These are phyloP conservation scores for Symbiodinium natans DNA, from an alignment of 73 alveolate species.

Conservation along the genomic window DNA sequence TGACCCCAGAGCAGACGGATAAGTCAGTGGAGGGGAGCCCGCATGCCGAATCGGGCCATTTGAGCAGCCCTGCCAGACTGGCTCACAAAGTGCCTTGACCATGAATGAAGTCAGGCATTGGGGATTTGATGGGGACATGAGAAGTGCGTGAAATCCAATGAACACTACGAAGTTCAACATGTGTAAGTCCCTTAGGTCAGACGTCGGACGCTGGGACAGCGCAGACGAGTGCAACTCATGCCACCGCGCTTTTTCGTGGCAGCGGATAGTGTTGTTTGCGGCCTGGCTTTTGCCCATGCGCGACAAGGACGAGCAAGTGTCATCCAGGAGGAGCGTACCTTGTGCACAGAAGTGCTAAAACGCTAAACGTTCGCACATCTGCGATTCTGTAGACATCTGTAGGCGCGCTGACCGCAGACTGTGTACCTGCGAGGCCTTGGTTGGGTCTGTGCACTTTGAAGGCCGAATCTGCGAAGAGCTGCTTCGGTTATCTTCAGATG, in stretches of 20 bases:
- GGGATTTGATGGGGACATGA: neutral
- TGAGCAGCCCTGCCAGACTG: slow-evolving; percentile 75
- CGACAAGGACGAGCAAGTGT: slow-evolving; percentile 83
- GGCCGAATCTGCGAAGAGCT: slow-evolving; percentile 71
- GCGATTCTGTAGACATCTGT: no score
- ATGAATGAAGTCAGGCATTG: neutral
- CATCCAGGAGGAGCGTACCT: slow-evolving; percentile 67
- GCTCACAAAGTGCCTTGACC: slow-evolving; percentile 21
- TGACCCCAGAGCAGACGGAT: slow-evolving; percentile 49
- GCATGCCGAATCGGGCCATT: neutral
- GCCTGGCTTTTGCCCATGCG: slow-evolving; percentile 87
- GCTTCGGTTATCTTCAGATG: slow-evolving; percentile 65
- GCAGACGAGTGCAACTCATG: slow-evolving; percentile 46
- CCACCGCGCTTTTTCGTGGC: slow-evolving; percentile 90
- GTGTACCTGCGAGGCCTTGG: slow-evolving; percentile 25
- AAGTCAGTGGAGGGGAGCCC: neutral
- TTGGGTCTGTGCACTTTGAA: slow-evolving; percentile 51
- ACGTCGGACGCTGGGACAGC: slow-evolving; percentile 39
- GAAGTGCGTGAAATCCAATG: neutral
- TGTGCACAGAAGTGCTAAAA: no score
- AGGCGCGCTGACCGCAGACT: no score
- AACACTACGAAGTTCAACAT: neutral
- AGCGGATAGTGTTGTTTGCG: slow-evolving; percentile 61
- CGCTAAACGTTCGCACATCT: no score
- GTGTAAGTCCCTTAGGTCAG: slow-evolving; percentile 40